Evolutionary conservation across 1,284 basidiomycete species (phyloP).

Genomic region (Ceratobasidium papillatum): DNA sequence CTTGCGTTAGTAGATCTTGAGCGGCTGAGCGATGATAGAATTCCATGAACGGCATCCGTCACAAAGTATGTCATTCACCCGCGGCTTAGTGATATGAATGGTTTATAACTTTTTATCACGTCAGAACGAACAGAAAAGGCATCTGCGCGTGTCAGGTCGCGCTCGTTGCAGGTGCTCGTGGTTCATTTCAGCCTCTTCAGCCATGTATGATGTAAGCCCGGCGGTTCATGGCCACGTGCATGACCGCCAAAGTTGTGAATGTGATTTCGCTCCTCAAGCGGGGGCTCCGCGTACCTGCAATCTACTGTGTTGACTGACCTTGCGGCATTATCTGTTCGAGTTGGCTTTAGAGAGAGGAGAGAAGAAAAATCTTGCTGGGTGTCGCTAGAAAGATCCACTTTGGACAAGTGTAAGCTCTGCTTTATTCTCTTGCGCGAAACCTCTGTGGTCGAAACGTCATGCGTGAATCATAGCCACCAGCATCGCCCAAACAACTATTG

Average conservation of each 20-base stretch:
- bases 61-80: background rate
- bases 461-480: background rate
- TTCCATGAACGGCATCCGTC: no score
- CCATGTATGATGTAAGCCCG: background rate
- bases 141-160: no score
- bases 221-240: background rate
- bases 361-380: background rate
- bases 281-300: background rate
- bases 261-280: slow-evolving; percentile 9
- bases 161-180: no score
- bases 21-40: no score
- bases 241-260: background rate
- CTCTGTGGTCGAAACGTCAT: slow-evolving; percentile 18
- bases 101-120: background rate
- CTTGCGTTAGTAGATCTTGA: no score
- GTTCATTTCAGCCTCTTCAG: background rate
- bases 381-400: background rate
- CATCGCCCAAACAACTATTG: background rate
- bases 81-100: background rate
- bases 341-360: background rate
- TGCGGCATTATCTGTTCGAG: background rate
- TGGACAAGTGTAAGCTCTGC: slow-evolving; percentile 16
- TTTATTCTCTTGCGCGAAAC: background rate
- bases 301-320: background rate
- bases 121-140: no score